A percentile compares a stretch with the other conserved stretches of the same genome.
phyloP scores from a whole-genome alignment of 2,329 filamentous ascomycete genomes.

The Aspergillus sojae region DNA sequence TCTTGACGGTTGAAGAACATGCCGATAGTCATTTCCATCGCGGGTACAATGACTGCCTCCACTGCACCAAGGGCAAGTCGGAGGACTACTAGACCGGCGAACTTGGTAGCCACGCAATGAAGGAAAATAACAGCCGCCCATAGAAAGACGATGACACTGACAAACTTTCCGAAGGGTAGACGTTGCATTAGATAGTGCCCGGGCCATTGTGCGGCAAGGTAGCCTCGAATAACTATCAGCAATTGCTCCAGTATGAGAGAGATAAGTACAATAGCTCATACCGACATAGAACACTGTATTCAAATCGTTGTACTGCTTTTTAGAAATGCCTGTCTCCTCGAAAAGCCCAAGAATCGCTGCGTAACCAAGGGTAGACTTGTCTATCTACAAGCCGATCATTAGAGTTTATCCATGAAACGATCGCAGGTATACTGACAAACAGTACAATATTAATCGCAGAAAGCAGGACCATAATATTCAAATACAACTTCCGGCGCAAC shows the following conservation, averaged over 20 bases:
- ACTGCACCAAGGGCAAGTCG: conserved; percentile 1
- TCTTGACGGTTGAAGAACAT: conserved; percentile 2
- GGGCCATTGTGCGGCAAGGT: conserved; percentile 5
- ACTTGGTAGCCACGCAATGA: conserved; percentile 1
- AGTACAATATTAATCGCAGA: not conserved
- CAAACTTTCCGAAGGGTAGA: conserved; percentile 3
- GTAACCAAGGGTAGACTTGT: conserved; percentile 1
- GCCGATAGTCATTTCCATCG: conserved; percentile 2
- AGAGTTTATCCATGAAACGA: not conserved
- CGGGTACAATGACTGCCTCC: not conserved
- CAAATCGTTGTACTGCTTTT: conserved; percentile 1
- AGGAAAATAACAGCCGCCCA: not conserved
- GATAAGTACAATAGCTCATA: not conserved
- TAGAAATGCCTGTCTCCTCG: not conserved
- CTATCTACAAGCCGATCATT: not conserved
- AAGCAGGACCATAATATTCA: not conserved
- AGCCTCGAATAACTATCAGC: not conserved
- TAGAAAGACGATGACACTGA: not conserved
- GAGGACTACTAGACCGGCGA: conserved; percentile 1
- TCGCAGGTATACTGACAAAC: not conserved
- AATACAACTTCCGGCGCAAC: not conserved
- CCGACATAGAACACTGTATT: not conserved
- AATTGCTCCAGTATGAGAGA: not conserved
- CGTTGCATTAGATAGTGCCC: conserved; percentile 9
- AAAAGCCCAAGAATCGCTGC: conserved; percentile 3